Base-by-base conservation (phyloP, 495 filamentous ascomycete species). In the Penicillium lagena region DNA sequence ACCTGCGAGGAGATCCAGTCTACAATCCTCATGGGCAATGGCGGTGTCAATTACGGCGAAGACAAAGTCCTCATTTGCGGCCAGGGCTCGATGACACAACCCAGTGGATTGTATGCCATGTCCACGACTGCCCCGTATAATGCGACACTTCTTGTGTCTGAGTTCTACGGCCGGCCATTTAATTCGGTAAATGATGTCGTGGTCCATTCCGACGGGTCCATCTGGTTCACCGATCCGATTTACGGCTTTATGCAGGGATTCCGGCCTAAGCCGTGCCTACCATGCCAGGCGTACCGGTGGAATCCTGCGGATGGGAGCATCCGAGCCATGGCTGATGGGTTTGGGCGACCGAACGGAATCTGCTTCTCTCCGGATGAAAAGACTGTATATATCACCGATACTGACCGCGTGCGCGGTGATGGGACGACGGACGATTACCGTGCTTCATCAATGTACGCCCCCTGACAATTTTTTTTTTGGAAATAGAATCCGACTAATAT, bases 381-480 rank as follows among this genome's bases (percentile, higher is more conserved):
- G 39, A 65, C 51, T 0, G n/a, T 73, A n/a, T 79, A 78, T 50
- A 63, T 78, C 39, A 76, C 68, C 14, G 75, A 78, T 54, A 81
- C 77, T 7, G 57, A 45, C 1, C 45, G 52, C 36, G 53, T 50
- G 1, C 27, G 39, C 11, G 59, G 59, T n/a, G 49, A 63, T 38
- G 59, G 56, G 15, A 38, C 51, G 15, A 43, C 39, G 7, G 59
- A 60, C 42, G 9, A 29, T 9, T 12, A 46, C 1, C 29, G 37
- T 35, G 47, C 56, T n/a, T 47, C 59, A n/a, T 58, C 56, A 9
- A 63, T 63, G 59, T 63, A 47, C 36, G 43, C 22, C 29, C 14
- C n/a, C 28, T 0, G 10, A 31, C 5, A 32, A 30, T 11, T 12
- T 10, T 35, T 11, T 12, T 10, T 27, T n/a, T 28, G 5, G 2